Evolutionary conservation across 176 grass and related monocot genomes (phyloP).

Genomic region (Oryza rufipogon): DNA sequence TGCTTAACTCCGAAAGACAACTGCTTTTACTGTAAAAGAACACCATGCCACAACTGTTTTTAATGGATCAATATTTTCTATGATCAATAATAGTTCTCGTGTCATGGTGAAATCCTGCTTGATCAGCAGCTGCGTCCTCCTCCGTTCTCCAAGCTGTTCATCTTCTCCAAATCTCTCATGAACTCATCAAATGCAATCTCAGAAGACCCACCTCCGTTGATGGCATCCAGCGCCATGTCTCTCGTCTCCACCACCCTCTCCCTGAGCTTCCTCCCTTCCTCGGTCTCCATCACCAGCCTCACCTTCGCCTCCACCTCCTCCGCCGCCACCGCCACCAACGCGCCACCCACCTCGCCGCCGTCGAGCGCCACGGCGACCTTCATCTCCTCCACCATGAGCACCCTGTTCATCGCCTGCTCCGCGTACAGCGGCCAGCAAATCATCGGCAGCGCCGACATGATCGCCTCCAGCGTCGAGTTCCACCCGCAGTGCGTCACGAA

Average conservation of each 20-base stretch:
- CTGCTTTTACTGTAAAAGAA: too few relatives aligned
- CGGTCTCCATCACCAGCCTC: constrained; percentile 55
- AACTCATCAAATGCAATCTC: constrained; percentile 27
- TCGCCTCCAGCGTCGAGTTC: constrained; percentile 59
- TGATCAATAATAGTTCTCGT: too few relatives aligned
- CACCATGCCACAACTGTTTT: too few relatives aligned
- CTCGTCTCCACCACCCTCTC: constrained; percentile 34
- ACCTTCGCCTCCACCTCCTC: constrained; percentile 62
- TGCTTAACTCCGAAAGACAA: too few relatives aligned
- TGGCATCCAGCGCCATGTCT: constrained; percentile 35
- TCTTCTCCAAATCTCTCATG: constrained; percentile 35
- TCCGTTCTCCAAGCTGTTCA: neutral
- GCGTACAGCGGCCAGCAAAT: constrained; percentile 42
- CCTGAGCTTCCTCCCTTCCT: constrained; percentile 43
- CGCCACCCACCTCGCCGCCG: constrained; percentile 32
- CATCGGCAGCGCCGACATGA: constrained; percentile 47
- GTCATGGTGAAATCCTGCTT: neutral
- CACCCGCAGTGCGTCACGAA: constrained; percentile 69
- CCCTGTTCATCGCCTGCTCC: constrained; percentile 69
- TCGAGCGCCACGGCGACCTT: constrained; percentile 44
- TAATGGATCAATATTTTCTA: too few relatives aligned
- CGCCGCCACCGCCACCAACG: constrained; percentile 31
- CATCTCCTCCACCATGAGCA: constrained; percentile 64
- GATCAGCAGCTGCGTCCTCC: neutral
- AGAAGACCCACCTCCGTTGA: constrained; percentile 42